Evolutionary conservation across 805 yeast species (phyloP).

Genomic region (Wickerhamiella domercqiae): DNA sequence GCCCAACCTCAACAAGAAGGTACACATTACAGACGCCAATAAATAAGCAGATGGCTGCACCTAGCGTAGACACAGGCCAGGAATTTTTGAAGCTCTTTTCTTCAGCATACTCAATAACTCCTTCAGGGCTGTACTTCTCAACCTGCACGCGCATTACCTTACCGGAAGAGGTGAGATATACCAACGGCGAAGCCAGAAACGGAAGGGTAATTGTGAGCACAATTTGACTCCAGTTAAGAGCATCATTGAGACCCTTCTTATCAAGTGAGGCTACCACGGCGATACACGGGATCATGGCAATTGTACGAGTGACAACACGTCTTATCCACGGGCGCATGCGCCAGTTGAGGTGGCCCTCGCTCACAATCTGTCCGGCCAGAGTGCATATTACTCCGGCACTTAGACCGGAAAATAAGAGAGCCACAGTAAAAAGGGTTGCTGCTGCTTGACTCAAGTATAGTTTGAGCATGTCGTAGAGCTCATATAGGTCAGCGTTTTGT

Average conservation of each 20-base stretch:
- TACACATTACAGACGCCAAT: constrained; percentile 60
- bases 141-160: constrained; percentile 40
- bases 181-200: constrained; percentile 68
- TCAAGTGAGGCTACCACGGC: constrained; percentile 60
- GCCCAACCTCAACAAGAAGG: constrained; percentile 34
- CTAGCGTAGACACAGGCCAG: constrained; percentile 38
- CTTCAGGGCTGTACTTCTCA: constrained; percentile 9
- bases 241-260: constrained; percentile 49
- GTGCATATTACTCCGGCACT: constrained; percentile 90
- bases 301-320: constrained; percentile 58
- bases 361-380: constrained; percentile 81
- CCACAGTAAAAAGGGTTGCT: constrained; percentile 74
- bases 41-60: constrained; percentile 50
- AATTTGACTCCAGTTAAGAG: constrained; percentile 77
- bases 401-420: constrained; percentile 71
- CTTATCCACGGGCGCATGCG: constrained; percentile 64
- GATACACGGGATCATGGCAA: constrained; percentile 71
- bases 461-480: constrained; percentile 54
- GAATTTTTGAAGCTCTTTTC: constrained; percentile 34
- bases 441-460: constrained; percentile 53
- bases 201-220: constrained; percentile 70
- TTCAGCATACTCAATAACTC: constrained; percentile 2
- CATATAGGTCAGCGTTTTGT: constrained; percentile 64
- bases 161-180: constrained; percentile 62
- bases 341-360: constrained; percentile 85